Evolutionary conservation across 352 stramenopile genomes (phyloP), one percentile per base, ranked within the genome.

Genomic region (Globisporangium emineosum): DNA sequence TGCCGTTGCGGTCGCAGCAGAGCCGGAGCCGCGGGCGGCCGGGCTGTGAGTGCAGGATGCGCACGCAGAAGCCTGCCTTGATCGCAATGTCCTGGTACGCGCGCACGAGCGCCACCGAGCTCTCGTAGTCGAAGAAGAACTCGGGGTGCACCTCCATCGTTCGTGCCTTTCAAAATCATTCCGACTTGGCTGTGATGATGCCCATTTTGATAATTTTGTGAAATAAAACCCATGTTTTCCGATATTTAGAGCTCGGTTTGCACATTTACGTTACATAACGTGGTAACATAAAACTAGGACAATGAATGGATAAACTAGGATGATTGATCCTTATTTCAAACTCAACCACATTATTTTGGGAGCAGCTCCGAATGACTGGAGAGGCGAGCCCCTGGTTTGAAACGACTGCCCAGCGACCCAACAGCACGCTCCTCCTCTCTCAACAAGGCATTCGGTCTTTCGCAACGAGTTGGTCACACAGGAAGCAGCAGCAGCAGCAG

Each of bases 321-420:
- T 23, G 8, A 21, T 0, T 3, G 2, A 5, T 6, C 10, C 23
- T 8, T 29, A 5, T 17, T 23, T 42, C 6, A 21, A 23, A 7
- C 10, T 21, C 23, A 9, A 23, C 29, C 51, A 54, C 57, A 27
- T 53, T 0, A 54, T 30, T 21, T 30, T 30, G 27, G 40, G 57
- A 19, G 15, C 56, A 23, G 2, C n/a, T 52, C 5, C n/a, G 45
- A 56, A 67, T 58, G 60, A 65, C 35, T 65, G 60, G 60, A 57
- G 47, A 25, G 8, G 54, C 33, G 54, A 25, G 52, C 30, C 19
- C 10, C 21, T 27, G 25, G 25, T 23, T 8, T 43, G 32, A 64
- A 64, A 64, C 45, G n/a, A 49, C n/a, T 30, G 5, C 19, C 23
- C 3, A n/a, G n/a, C n/a, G 56, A 21, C 21, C 8, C 23, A 42